Evolutionary conservation across 768 basidiomycete species (phyloP), one percentile per base, ranked within the genome.

Genomic region (Boletus tomentosulus): DNA sequence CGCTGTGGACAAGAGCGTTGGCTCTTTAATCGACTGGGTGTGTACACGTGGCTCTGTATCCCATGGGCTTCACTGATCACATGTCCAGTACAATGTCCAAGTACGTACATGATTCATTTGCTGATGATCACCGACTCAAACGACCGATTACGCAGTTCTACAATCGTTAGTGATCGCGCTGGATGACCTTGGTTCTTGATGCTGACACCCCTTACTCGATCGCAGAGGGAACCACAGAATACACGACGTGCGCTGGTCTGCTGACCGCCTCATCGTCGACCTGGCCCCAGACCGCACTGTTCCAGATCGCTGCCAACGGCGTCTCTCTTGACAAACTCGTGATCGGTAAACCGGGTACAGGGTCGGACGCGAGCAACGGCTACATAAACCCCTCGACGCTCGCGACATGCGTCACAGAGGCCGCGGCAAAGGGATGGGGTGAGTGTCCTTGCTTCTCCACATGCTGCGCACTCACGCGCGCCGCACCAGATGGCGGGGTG

Each of bases 401-500:
- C 19, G 78, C 83, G 0, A 66, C 68, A 3, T 91, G 89, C 63
- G 71, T 89, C 30, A 60, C 74, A 16, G 73, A 83, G 66, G 89
- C 85, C 0, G 79, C 82, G 58, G 62, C 58, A n/a, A 54, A 77
- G 54, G 87, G 86, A 28, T 90, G 88, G 88, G 78, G 84, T 84
- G 55, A 70, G 85, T 73, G 27, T 8, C 15, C 39, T 25, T 24
- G 52, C 30, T 35, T 16, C 11, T 42, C 13, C 10, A 11, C 15
- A 28, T 16, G 16, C 3, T 1, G 1, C 10, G 37, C 5, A 9
- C 57, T 63, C 10, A 57, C n/a, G n/a, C 28, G 2, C 6, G 3
- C 12, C 16, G 8, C 24, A 16, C 39, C 3, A 76, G 74, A 60
- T 54, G 74, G 48, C 0, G 75, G 76, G 7, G 75, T 74, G 24